Evolutionary conservation across 306 rosid species (phyloP).

Genomic region (Chamaecrista fasciculata): DNA sequence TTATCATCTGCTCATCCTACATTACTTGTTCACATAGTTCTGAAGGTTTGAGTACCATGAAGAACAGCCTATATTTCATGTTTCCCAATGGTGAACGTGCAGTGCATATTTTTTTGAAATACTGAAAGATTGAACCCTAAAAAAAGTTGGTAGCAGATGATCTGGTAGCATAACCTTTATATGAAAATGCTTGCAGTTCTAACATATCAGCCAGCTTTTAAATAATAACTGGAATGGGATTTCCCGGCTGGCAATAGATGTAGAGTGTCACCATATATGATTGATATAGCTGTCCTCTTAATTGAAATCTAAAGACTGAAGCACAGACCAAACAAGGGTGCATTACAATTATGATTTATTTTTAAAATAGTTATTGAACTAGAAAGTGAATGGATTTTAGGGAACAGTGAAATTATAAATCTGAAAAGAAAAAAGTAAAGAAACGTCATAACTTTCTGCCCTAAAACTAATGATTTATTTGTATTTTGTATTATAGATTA

Average conservation of each 20-base stretch:
- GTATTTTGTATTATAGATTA: background rate
- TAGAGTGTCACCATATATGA: background rate
- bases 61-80: slow-evolving; percentile 6
- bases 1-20: too few species aligned
- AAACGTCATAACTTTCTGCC: too few species aligned
- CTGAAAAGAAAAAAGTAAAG: background rate
- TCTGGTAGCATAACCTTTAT: slow-evolving; percentile 12
- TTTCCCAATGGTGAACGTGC: background rate
- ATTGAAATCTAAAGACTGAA: slow-evolving; percentile 1
- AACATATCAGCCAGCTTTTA: slow-evolving; percentile 5
- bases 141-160: slow-evolving; percentile 6
- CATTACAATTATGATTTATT: too few species aligned
- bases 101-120: background rate
- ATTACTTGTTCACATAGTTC: background rate
- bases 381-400: background rate
- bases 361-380: too few species aligned
- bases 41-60: background rate
- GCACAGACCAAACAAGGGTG: background rate
- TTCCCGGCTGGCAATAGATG: background rate
- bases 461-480: too few species aligned
- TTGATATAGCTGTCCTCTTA: background rate
- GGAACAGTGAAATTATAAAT: background rate
- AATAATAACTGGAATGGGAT: slow-evolving; percentile 16
- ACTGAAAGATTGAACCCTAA: background rate
- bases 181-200: slow-evolving; percentile 17